Evolutionary conservation across 2,329 filamentous ascomycete genomes (phyloP), one percentile per base, ranked within the genome.

Genomic region (Juglanconis oblonga): DNA sequence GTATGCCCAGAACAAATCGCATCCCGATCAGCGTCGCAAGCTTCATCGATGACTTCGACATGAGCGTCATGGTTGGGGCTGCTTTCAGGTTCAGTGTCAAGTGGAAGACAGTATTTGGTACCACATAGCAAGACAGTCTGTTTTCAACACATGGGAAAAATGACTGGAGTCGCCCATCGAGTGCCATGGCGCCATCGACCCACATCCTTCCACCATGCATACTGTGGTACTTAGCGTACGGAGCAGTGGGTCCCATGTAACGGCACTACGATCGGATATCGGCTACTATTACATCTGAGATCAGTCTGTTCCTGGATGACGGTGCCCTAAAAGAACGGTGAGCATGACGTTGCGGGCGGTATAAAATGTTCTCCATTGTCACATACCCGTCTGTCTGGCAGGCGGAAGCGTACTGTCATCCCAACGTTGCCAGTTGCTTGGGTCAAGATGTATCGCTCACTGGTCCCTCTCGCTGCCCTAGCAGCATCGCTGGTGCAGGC

Each of bases 171-270:
- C 5, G 1, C 24, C 24, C 24, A 24, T 24, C 24, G 24, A 55
- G 32, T 48, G 38, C 31, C 9, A 62, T 62, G 54, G 61, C 61
- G 57, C 57, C 44, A 62, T 62, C 54, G 61, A 55, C 61, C 61
- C 61, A 61, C 58, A 57, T 53, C 14, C 32, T 62, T 53, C 57
- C 61, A 61, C 48, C 58, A 62, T 62, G 17, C 36, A 29, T 45
- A 33, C 42, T 48, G 33, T 31, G 32, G 9, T 10, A 31, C n/a
- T 53, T 31, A 51, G 17, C 4, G 38, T 45, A 35, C 40, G 29
- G 31, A 50, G 47, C 58, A 53, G 55, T 59, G 36, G 17, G 45
- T 17, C 36, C 24, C 32, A 8, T 45, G 40, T 31, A 50, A 44
- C 17, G 38, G 17, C 24, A 44, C 5, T 31, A 52, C 17, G 50